Conservation (phyloP, 225 moss, liverwort and hornwort genomes). For the Sphagnum contortum region DNA sequence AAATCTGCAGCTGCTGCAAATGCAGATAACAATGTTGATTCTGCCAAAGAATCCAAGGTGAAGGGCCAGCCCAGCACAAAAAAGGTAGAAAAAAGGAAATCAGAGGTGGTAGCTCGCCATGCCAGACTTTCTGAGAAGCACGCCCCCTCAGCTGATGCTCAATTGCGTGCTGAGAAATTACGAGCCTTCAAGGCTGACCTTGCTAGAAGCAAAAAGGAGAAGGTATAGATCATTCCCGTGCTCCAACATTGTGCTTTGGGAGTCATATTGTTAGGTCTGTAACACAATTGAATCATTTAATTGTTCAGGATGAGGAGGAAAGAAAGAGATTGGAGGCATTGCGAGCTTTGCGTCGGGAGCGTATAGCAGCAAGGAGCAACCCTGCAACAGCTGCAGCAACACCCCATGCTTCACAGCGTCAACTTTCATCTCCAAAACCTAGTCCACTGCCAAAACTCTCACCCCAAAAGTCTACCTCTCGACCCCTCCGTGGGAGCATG, state of each 20-base stretch:
- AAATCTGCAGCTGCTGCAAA: slow-evolving; percentile 21
- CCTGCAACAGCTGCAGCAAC: neutral
- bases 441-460: slow-evolving; percentile 7
- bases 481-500: neutral
- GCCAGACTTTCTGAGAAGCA: slow-evolving; percentile 2
- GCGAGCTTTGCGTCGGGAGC: neutral
- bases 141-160: too few relatives aligned
- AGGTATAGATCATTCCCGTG: too few relatives aligned
- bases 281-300: too few relatives aligned
- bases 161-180: too few relatives aligned
- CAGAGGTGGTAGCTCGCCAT: neutral
- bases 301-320: neutral
- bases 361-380: neutral
- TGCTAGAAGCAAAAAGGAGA: too few relatives aligned
- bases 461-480: slow-evolving; percentile 2
- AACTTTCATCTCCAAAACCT: slow-evolving; percentile 2
- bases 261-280: too few relatives aligned
- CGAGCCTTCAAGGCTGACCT: too few relatives aligned
- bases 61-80: neutral
- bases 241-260: too few relatives aligned
- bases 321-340: neutral
- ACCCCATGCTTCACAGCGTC: slow-evolving; percentile 4
- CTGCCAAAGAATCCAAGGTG: slow-evolving; percentile 1
- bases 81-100: slow-evolving; percentile 2
- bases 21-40: neutral